These are phyloP conservation scores for Graphilbum fragrans DNA, from an alignment of 2,329 filamentous ascomycete species.

Conservation along the genomic window DNA sequence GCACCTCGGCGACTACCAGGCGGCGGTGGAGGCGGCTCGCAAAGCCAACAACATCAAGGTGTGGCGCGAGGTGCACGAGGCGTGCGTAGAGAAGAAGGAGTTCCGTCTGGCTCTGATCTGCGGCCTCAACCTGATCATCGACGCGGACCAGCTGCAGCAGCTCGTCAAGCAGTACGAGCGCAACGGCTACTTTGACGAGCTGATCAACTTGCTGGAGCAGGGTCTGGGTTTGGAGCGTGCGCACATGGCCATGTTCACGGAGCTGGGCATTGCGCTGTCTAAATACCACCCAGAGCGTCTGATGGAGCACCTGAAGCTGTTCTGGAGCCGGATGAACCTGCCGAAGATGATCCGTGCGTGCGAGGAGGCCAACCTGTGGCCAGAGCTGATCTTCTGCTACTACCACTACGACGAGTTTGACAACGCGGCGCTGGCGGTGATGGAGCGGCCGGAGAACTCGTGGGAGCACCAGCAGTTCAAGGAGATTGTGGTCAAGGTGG, in stretches of 20 bases:
- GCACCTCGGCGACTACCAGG: conserved; percentile 94
- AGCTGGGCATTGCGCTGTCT: conserved; percentile 79
- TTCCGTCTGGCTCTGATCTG: conserved; percentile 98
- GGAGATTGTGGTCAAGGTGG: conserved; percentile 94
- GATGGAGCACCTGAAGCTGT: conserved; percentile 97
- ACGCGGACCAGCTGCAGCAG: conserved; percentile 87
- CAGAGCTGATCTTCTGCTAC: conserved; percentile 95
- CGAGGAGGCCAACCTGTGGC: conserved; percentile 93
- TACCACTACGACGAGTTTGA: conserved; percentile 98
- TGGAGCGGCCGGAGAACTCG: conserved; percentile 92
- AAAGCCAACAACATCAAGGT: conserved; percentile 99
- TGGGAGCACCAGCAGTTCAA: conserved; percentile 99
- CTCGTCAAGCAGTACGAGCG: conserved; percentile 94
- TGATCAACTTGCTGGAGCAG: conserved; percentile 87
- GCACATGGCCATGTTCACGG: conserved; percentile 96
- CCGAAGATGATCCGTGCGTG: conserved; percentile 91
- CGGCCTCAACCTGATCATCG: conserved; percentile 93
- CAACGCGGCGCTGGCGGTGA: conserved; percentile 92
- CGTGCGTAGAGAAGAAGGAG: conserved; percentile 94
- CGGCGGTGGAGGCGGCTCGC: conserved; percentile 90
- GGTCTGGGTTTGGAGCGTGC: conserved; percentile 84
- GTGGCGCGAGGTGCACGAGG: conserved; percentile 96
- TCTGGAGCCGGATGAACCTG: conserved; percentile 97
- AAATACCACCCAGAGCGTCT: conserved; percentile 92
- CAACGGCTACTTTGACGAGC: conserved; percentile 96